Base-by-base conservation (phyloP, 805 yeast species). In the Wickerhamomyces tratensis region DNA sequence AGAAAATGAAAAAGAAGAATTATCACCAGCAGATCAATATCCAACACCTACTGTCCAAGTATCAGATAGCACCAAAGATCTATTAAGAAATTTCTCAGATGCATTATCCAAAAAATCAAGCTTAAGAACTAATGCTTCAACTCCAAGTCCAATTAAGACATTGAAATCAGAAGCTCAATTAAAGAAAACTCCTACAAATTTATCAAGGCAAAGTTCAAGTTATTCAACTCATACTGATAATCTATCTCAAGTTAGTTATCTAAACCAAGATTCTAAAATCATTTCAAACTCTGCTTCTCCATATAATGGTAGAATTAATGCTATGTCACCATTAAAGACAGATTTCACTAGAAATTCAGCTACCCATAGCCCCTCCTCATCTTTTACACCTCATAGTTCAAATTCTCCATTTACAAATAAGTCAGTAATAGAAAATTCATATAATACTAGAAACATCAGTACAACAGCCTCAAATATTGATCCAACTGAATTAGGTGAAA, bases 231-330 rank as follows among this genome's bases (percentile, higher is more conserved):
- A 35, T 15, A 26, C 39, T n/a, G 13, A 36, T 26, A 13, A 20
- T 6, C 7, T 34, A 4, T 30, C 26, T 4, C 41, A 35, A 27
- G 20, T 13, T 3, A n/a, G 34, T 5, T 11, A 36, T 13, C 6
- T 12, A 11, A 12, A 31, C 6, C n/a, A 9, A 31, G 11, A 31
- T 8, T 8, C 30, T 7, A 10, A 10, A 13, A 31, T 31, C n/a
- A 12, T 7, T 13, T 11, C 34, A 31, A 31, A 12, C 7, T 31
- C 34, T 11, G 37, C 30, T 9, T 36, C 42, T 30, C 42, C 42
- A 20, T 40, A 40, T n/a, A 40, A 30, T 9, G 41, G 41, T 5
- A 39, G 41, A 39, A 35, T 39, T 11, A 15, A 14, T 7, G 9
- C 38, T 11, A 26, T 37, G 7, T 39, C 41, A 12, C 41, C 41